Conservation (phyloP, 2,329 filamentous ascomycete species). For the Coniochaeta sp. region DNA sequence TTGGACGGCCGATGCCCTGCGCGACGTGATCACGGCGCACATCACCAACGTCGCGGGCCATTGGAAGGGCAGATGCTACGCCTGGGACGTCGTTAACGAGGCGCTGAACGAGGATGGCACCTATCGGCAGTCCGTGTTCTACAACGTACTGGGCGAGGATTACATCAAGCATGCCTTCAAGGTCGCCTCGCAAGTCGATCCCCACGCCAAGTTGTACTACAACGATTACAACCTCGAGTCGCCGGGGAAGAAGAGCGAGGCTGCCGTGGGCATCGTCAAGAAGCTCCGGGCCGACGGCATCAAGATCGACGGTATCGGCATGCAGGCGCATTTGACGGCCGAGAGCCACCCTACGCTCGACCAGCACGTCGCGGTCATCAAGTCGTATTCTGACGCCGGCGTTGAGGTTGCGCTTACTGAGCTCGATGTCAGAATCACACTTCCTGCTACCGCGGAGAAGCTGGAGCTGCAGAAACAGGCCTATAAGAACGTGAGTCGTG, state of each 20-base stretch:
- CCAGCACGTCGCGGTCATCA: conserved; percentile 35
- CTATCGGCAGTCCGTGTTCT: conserved; percentile 39
- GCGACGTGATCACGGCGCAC: conserved; percentile 42
- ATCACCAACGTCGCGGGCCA: conserved; percentile 38
- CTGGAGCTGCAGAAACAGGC: conserved; percentile 36
- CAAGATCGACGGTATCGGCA: conserved; percentile 52
- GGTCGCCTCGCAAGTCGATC: conserved; percentile 38
- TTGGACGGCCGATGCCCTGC: conserved; percentile 46
- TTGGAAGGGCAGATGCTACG: conserved; percentile 40
- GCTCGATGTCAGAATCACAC: conserved; percentile 42
- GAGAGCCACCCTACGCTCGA: conserved; percentile 37
- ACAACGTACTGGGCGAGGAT: conserved; percentile 38
- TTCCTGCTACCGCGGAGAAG: conserved; percentile 30
- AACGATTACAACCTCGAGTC: conserved; percentile 55
- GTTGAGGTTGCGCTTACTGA: conserved; percentile 53
- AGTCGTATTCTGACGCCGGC: conserved; percentile 37
- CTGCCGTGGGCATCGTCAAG: conserved; percentile 32
- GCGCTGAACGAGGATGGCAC: conserved; percentile 47
- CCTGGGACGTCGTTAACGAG: conserved; percentile 54
- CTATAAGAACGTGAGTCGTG: conserved; percentile 23
- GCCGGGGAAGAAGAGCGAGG: conserved; percentile 35
- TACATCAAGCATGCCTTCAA: conserved; percentile 47
- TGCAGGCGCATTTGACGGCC: conserved; percentile 52
- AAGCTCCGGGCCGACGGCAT: conserved; percentile 35
- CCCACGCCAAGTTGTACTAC: conserved; percentile 47